Base-by-base conservation (phyloP, 352 stramenopile species). In the Globisporangium mamillatum region DNA sequence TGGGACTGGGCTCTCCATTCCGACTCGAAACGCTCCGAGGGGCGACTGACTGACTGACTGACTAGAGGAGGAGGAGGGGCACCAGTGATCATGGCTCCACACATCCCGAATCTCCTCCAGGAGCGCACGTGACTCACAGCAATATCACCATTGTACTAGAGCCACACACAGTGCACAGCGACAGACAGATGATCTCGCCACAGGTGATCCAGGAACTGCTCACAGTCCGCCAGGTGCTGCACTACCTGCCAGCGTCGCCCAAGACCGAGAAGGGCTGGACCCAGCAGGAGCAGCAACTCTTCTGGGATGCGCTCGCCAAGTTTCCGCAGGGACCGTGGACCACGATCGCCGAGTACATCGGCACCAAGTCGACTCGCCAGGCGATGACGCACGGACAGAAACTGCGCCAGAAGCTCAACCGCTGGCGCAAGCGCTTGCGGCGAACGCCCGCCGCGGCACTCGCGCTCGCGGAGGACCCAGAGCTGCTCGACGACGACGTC, bases 321-420 rank as follows among this genome's bases (percentile, higher is more conserved):
- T 74, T 81, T 36, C 76, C 79, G 5, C 70, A 80, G 57, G 79
- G 79, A 1, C 79, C 79, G 3, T 84, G 79, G 79, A 82, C 76
- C 18, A 69, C 62, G 5, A 79, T 86, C 32, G 76, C 79, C 16
- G 75, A 78, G 36, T 81, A 66, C 60, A 83, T 87, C 27, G 75
- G 77, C 54, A 80, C 79, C 22, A 80, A 82, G 55, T 60, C 55
- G 18, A 77, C 79, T 0, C 79, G 77, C 12, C 79, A 87, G 60
- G 72, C 75, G 0, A 83, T 84, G 75, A 87, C 79, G 0, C 76
- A 83, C 44, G 79, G 70, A 2, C 79, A 87, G 67, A 87, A 87
- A 46, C 60, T 84, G 54, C 73, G 79, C 0, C 77, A 87, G 52
- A 87, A 87, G 53, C 73, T 84, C 44, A 78, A 73, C 24, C 76